phyloP scores from a whole-genome alignment of 495 filamentous ascomycete species.

The Aspergillus steynii region DNA sequence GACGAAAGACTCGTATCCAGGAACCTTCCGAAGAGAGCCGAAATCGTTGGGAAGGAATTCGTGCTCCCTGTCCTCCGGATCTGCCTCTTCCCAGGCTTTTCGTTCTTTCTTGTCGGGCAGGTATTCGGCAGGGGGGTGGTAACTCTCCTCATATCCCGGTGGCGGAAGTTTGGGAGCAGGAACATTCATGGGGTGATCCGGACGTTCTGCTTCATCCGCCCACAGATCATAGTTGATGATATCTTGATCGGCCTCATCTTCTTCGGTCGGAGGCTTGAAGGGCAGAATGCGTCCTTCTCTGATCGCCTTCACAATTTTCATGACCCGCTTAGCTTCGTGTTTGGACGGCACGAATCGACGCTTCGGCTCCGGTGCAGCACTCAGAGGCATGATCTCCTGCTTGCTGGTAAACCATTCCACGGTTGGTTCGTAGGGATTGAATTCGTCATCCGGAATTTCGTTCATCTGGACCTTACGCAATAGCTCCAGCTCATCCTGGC shows the following conservation, averaged over 20 bases:
- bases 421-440: slow-evolving; percentile 89
- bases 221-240: slow-evolving; percentile 86
- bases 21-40: slow-evolving; percentile 83
- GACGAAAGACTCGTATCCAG: slow-evolving; percentile 85
- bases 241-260: slow-evolving; percentile 67
- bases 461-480: slow-evolving; percentile 88
- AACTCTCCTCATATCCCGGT: slow-evolving; percentile 91
- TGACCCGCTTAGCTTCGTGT: slow-evolving; percentile 92
- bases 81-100: slow-evolving; percentile 82
- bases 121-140: slow-evolving; percentile 96
- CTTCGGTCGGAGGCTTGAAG: slow-evolving; percentile 78
- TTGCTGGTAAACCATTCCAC: slow-evolving; percentile 92
- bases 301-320: slow-evolving; percentile 97
- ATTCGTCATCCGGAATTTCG: slow-evolving; percentile 80
- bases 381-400: slow-evolving; percentile 90
- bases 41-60: slow-evolving; percentile 83
- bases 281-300: slow-evolving; percentile 91
- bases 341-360: slow-evolving; percentile 96
- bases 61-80: slow-evolving; percentile 87
- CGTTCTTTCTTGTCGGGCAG: slow-evolving; percentile 82
- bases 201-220: slow-evolving; percentile 81
- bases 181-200: slow-evolving; percentile 91
- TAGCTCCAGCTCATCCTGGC: slow-evolving; percentile 84
- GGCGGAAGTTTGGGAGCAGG: slow-evolving; percentile 95
- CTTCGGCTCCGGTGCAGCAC: slow-evolving; percentile 93